Percentiles rank a stretch among this genome's conserved stretches.
Conservation (phyloP, 164 flowering plant genomes). For the Tinospora cordifolia region DNA sequence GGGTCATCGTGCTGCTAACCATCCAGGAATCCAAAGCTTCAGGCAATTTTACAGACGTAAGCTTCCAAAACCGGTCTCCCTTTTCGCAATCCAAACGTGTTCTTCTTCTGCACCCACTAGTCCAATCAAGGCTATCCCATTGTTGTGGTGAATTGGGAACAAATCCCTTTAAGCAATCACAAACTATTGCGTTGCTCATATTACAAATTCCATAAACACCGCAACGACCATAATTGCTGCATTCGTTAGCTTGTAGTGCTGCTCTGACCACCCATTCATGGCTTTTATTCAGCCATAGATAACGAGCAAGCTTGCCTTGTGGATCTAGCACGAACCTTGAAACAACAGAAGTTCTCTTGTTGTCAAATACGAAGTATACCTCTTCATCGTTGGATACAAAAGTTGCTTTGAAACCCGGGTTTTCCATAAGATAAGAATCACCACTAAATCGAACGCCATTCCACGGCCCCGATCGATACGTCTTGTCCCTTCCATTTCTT, state of each 20-base stretch:
- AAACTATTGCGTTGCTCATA: background rate
- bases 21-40: slow-evolving; percentile 9
- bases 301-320: slow-evolving; percentile 1
- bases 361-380: slow-evolving; percentile 18
- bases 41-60: slow-evolving; percentile 22
- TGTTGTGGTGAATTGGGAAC: background rate
- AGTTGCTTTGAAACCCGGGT: slow-evolving; percentile 6
- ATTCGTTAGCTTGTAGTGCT: slow-evolving; percentile 8
- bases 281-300: slow-evolving; percentile 5
- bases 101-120: slow-evolving; percentile 9
- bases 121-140: background rate
- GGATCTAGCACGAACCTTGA: slow-evolving; percentile 7
- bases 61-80: slow-evolving; percentile 8
- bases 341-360: slow-evolving; percentile 6
- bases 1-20: slow-evolving; percentile 15
- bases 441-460: slow-evolving; percentile 25
- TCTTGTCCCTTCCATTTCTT: slow-evolving; percentile 2
- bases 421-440: background rate
- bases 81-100: background rate
- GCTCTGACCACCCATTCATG: slow-evolving; percentile 4
- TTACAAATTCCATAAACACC: slow-evolving; percentile 8
- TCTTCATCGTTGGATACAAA: slow-evolving; percentile 13
- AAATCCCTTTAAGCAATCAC: slow-evolving; percentile 8
- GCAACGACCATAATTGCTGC: background rate
- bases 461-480: slow-evolving; percentile 26